These are phyloP conservation scores for Fusarium floridanum DNA, from an alignment of 2,329 filamentous ascomycete genomes.

Conservation along the genomic window DNA sequence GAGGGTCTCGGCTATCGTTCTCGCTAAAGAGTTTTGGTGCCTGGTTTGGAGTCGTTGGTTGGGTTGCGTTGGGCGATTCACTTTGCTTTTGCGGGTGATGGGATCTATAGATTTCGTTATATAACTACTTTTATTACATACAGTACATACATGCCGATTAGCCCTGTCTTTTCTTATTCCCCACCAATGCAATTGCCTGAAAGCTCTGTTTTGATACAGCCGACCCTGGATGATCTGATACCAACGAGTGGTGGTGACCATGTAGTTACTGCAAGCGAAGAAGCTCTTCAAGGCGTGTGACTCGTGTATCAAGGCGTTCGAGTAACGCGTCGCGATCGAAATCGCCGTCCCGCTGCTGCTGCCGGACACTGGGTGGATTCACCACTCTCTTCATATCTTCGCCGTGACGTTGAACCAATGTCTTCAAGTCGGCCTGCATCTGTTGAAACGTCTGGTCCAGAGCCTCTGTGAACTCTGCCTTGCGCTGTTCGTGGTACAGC, in stretches of 20 bases:
- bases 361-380: neutral
- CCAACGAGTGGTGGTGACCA: neutral
- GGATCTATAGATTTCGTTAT: neutral
- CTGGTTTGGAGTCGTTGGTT: neutral
- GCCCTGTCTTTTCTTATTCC: neutral
- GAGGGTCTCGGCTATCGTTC: neutral
- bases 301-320: neutral
- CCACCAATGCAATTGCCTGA: neutral
- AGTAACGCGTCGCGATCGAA: neutral
- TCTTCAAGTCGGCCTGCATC: neutral
- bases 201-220: neutral
- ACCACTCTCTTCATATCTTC: neutral
- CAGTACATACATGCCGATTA: neutral
- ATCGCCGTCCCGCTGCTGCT: neutral
- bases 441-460: neutral
- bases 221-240: neutral
- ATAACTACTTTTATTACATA: neutral
- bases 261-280: neutral
- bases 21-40: neutral
- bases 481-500: neutral
- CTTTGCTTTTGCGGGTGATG: neutral
- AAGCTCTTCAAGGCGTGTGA: neutral
- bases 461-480: neutral
- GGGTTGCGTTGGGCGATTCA: constrained; percentile 1
- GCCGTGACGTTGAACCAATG: neutral